Evolutionary conservation across 345 rosid genomes (phyloP).

Genomic region (Alliaria petiolata): DNA sequence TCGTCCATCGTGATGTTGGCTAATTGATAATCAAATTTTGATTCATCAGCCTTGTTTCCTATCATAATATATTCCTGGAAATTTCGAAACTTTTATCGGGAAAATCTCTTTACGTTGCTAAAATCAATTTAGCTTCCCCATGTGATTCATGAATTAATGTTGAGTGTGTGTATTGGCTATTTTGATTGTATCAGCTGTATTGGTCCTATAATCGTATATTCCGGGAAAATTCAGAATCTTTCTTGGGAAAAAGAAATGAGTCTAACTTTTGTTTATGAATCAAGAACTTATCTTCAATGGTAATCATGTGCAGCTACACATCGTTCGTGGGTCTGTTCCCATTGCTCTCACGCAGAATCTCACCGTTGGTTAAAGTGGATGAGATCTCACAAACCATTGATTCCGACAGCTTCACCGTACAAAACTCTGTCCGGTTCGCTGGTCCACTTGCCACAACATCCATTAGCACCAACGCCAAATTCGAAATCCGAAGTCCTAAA

Average conservation of each 20-base stretch:
- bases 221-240: not conserved
- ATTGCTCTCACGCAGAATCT: slow-evolving; percentile 58
- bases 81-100: too few relatives aligned
- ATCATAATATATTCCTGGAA: too few relatives aligned
- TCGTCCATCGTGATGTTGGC: too few relatives aligned
- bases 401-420: slow-evolving; percentile 70
- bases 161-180: not conserved
- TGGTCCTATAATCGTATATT: too few relatives aligned
- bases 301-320: slow-evolving; percentile 56
- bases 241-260: not conserved
- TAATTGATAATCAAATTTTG: too few relatives aligned
- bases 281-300: not conserved
- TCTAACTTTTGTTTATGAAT: not conserved
- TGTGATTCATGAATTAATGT: not conserved
- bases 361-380: slow-evolving; percentile 68
- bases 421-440: slow-evolving; percentile 68
- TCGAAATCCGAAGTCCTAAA: slow-evolving; percentile 83
- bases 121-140: not conserved
- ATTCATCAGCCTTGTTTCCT: too few relatives aligned
- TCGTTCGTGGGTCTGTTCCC: slow-evolving; percentile 79
- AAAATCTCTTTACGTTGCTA: too few relatives aligned
- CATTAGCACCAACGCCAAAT: slow-evolving; percentile 81
- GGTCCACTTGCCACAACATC: slow-evolving; percentile 82
- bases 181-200: too few relatives aligned
- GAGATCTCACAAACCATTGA: slow-evolving; percentile 95